Base-by-base conservation (phyloP, 306 rosid species). In the Trichosanthes cucumerina region DNA sequence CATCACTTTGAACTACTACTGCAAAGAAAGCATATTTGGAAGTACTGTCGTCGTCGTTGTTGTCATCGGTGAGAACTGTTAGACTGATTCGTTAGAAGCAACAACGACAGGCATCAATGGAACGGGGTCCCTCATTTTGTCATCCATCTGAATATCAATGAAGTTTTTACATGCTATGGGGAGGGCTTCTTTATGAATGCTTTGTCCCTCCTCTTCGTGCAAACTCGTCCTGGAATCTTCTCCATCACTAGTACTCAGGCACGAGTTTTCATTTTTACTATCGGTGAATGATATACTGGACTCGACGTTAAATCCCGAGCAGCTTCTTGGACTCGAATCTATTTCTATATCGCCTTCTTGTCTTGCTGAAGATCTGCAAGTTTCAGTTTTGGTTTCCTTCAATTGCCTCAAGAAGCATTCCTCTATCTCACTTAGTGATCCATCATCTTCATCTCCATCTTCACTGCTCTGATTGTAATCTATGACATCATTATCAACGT, bases 391-490 rank as follows among this genome's bases (percentile, higher is more conserved):
- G 52, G 76, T 85, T 68, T 82, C 86, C 24, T 80, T 81, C 83
- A 91, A 77, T 47, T 87, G 88, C 77, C 89, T 87, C 82, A 88
- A 71, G 72, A 91, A 93, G 87, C 89, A 82, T 52, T 90, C 91
- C 81, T 91, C 95, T 65, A 86, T 84, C 80, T 89, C 95, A 19
- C 92, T 57, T 34, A 86, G 70, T 38, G 86, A 77, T 69, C 84
- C 84, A 31, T 79, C 88, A n/a, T 84, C 97, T 54, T 81, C 93
- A 34, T 84, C 88, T 47, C 66, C 85, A 26, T 79, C 96, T 72
- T 86, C 88, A 31, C 92, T 89, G 84, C 88, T 73, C 49, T 81
- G 84, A 84, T 82, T 85, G 86, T 71, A 84, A 77, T 80, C 88
- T 43, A 78, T 64, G 69, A 76, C 80, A 54, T 84, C 91, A 10